These are phyloP conservation scores for Ophiostoma tasmaniense DNA, from an alignment of 2,329 filamentous ascomycete genomes.

Conservation along the genomic window DNA sequence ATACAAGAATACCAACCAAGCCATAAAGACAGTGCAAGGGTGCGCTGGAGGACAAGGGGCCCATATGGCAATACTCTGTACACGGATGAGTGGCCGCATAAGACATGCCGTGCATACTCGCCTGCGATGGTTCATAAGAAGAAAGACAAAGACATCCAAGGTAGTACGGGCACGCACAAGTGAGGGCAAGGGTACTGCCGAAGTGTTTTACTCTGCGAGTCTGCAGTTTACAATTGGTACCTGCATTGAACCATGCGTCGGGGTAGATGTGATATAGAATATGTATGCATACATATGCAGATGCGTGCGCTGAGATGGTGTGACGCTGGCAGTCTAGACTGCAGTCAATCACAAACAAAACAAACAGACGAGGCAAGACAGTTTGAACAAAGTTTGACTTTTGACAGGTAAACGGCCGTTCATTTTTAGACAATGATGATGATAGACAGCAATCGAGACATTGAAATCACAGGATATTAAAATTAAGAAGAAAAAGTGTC, in stretches of 20 bases:
- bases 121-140: neutral
- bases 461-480: neutral
- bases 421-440: neutral
- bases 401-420: neutral
- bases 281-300: too few relatives aligned
- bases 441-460: too few relatives aligned
- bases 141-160: neutral
- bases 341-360: neutral
- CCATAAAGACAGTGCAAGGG: neutral
- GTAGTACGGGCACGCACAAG: conserved; percentile 1
- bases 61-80: neutral
- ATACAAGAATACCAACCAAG: neutral
- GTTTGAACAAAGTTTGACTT: neutral
- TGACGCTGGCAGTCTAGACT: neutral
- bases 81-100: neutral
- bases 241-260: neutral
- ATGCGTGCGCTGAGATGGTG: neutral
- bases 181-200: neutral
- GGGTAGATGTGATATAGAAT: too few relatives aligned
- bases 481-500: neutral
- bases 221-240: neutral
- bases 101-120: neutral
- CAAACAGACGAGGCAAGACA: neutral
- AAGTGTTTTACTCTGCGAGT: neutral
- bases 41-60: neutral